These are phyloP conservation scores for Simplicillium aogashimaense DNA, from an alignment of 2,329 filamentous ascomycete species.

Conservation along the genomic window DNA sequence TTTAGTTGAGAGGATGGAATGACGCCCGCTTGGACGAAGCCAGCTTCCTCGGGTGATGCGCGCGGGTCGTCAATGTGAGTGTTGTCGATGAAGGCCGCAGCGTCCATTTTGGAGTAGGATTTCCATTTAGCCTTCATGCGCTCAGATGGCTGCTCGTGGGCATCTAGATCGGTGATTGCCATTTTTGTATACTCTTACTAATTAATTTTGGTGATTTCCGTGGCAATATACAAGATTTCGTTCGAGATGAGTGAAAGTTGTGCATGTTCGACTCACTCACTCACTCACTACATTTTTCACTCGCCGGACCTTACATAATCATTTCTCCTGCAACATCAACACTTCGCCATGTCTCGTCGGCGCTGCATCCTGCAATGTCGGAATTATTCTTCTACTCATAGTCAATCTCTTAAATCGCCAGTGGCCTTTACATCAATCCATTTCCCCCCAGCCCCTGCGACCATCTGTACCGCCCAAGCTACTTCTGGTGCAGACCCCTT, in stretches of 20 bases:
- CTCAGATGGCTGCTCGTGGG: constrained; percentile 68
- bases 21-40: constrained; percentile 34
- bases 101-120: constrained; percentile 52
- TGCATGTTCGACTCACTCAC: no score
- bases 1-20: constrained; percentile 32
- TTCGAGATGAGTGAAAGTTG: no score
- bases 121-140: constrained; percentile 67
- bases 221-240: no score
- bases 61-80: constrained; percentile 47
- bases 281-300: no score
- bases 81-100: constrained; percentile 38
- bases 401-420: no score
- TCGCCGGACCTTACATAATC: no score
- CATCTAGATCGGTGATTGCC: constrained; percentile 47
- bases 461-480: neutral
- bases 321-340: no score
- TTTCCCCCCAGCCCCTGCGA: neutral
- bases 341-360: no score
- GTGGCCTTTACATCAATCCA: neutral
- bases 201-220: no score
- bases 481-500: constrained; percentile 17
- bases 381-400: no score
- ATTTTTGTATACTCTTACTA: neutral
- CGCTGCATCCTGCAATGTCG: no score
- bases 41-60: constrained; percentile 22